Percentiles rank a stretch among this genome's conserved stretches.
Evolutionary conservation across 805 yeast genomes (phyloP).

Genomic region (Debaryomyces hansenii): DNA sequence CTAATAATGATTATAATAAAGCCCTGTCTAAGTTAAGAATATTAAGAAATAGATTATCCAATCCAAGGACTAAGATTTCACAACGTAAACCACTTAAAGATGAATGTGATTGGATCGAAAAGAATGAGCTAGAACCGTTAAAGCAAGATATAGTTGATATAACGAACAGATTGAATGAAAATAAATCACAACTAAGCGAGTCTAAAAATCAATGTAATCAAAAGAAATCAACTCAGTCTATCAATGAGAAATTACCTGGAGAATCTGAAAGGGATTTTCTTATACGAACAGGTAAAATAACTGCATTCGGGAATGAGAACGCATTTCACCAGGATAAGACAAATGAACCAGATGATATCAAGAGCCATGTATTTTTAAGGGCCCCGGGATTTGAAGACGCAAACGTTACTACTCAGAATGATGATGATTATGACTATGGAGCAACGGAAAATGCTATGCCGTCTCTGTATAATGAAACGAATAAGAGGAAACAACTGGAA

Average conservation of each 20-base stretch:
- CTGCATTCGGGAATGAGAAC: constrained; percentile 81
- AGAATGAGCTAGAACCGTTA: constrained; percentile 53
- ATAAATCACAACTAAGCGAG: constrained; percentile 39
- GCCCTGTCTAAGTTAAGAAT: constrained; percentile 42
- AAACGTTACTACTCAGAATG: constrained; percentile 18
- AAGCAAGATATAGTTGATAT: constrained; percentile 62
- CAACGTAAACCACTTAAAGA: constrained; percentile 53
- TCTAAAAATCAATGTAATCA: constrained; percentile 13
- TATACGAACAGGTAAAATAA: constrained; percentile 86
- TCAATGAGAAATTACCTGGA: constrained; percentile 49
- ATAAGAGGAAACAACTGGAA: background rate
- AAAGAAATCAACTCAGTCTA: background rate
- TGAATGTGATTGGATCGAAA: constrained; percentile 53
- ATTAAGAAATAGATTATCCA: constrained; percentile 49
- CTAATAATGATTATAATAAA: constrained; percentile 49
- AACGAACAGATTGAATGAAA: constrained; percentile 32
- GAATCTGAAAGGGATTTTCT: constrained; percentile 80
- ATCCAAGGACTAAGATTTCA: constrained; percentile 63
- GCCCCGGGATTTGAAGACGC: constrained; percentile 47
- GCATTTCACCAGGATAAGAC: constrained; percentile 52
- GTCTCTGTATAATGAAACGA: background rate
- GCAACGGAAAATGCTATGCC: constrained; percentile 6
- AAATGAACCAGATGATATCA: constrained; percentile 16
- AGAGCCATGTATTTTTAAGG: constrained; percentile 46
- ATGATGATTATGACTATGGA: constrained; percentile 14